phyloP scores from a whole-genome alignment of 176 grass and related monocot genomes.

The Elaeis guineensis region DNA sequence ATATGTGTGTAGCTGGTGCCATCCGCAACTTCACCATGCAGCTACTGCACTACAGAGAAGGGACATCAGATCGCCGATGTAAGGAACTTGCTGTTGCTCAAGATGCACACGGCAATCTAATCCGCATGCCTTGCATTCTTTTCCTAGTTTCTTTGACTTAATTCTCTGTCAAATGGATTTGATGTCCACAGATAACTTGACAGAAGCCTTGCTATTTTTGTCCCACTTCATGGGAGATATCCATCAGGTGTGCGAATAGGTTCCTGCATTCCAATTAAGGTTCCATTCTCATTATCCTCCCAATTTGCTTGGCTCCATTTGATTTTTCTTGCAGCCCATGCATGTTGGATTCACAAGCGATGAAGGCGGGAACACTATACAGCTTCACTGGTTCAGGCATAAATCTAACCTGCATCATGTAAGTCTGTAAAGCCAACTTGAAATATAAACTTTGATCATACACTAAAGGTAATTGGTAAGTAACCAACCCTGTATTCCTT shows the following conservation, averaged over 20 bases:
- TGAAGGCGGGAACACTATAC: conserved; percentile 62
- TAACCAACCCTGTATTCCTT: no score
- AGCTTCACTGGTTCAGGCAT: conserved; percentile 64
- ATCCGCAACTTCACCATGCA: conserved; percentile 74
- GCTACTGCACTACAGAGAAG: conserved; percentile 75
- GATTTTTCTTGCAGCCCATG: conserved; percentile 54
- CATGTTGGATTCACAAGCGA: conserved; percentile 83
- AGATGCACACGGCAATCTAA: no score
- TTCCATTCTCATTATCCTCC: no score
- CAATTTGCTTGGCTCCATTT: not conserved
- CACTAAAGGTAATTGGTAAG: no score
- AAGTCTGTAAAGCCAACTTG: conserved; percentile 11
- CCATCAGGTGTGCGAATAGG: conserved; percentile 41
- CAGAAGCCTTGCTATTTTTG: conserved; percentile 70
- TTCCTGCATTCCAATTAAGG: no score
- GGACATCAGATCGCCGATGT: conserved; percentile 63
- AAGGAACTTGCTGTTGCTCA: conserved; percentile 1
- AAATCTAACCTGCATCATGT: conserved; percentile 83
- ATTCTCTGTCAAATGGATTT: not conserved
- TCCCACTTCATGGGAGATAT: conserved; percentile 94
- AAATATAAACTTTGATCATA: no score
- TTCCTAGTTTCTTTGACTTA: not conserved
- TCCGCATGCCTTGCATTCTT: not conserved
- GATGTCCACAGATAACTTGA: conserved; percentile 58
- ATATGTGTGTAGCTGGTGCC: conserved; percentile 80